phyloP scores from a whole-genome alignment of 148 eudicot species.

The Polygonum aviculare region DNA sequence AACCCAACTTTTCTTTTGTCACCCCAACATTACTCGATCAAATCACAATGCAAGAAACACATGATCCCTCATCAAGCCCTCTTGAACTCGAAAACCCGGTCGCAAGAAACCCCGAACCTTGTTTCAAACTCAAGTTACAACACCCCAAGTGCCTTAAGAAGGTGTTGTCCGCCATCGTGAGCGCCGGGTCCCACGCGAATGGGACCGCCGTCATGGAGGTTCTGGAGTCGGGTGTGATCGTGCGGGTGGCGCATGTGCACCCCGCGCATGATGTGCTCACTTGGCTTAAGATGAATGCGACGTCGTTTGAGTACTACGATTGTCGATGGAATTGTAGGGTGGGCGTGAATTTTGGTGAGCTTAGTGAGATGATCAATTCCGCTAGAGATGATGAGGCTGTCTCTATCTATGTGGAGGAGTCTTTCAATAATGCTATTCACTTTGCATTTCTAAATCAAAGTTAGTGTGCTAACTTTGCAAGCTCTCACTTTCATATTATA shows the following conservation, averaged over 20 bases:
- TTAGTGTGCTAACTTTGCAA: not conserved
- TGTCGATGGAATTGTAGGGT: conserved; percentile 14
- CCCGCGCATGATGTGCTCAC: conserved; percentile 14
- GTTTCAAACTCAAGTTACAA: not conserved
- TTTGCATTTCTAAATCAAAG: conserved; percentile 26
- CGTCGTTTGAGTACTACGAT: conserved; percentile 15
- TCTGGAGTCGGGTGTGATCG: conserved; percentile 17
- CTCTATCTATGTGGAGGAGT: conserved; percentile 11
- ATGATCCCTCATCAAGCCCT: not conserved
- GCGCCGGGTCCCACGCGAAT: conserved; percentile 14
- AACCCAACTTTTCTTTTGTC: not conserved
- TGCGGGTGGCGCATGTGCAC: conserved; percentile 20
- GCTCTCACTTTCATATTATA: not conserved
- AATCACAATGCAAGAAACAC: not conserved
- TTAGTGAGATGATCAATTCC: conserved; percentile 19
- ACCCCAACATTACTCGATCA: not conserved
- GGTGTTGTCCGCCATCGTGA: conserved; percentile 14
- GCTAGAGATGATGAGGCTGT: conserved; percentile 18
- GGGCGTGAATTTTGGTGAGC: conserved; percentile 17
- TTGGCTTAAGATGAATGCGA: conserved; percentile 12
- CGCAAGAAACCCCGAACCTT: not conserved
- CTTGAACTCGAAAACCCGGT: not conserved
- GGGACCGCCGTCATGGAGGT: conserved; percentile 17
- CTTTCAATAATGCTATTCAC: conserved; percentile 9
- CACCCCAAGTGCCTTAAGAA: conserved; percentile 11